Conservation (phyloP, 441 rosid species). For the Pelargonium citronellum region DNA sequence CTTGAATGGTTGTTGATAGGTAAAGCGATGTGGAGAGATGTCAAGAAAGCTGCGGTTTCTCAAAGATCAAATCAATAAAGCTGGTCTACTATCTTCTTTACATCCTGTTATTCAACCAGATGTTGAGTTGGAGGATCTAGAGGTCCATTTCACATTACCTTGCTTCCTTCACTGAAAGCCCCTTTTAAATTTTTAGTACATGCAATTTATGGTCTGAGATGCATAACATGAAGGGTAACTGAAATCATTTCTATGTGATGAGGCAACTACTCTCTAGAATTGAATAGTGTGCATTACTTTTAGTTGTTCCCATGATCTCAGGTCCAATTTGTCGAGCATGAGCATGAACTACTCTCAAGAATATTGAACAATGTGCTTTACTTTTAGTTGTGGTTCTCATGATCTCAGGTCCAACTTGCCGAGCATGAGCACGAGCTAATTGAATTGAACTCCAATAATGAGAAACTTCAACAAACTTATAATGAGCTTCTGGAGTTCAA, state of each 20-base stretch:
- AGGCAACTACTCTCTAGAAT: conserved; percentile 15
- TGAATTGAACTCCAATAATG: conserved; percentile 91
- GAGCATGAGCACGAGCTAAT: conserved; percentile 88
- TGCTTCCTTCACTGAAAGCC: no score
- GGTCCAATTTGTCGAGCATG: no score
- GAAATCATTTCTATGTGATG: no score
- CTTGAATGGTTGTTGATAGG: conserved; percentile 45
- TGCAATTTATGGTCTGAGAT: conserved; percentile 3
- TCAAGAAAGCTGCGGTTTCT: conserved; percentile 86
- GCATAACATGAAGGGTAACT: neutral
- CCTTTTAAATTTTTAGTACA: neutral
- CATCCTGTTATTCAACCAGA: conserved; percentile 64
- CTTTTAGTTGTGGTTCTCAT: conserved; percentile 19
- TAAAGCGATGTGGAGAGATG: conserved; percentile 97
- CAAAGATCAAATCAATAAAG: conserved; percentile 87
- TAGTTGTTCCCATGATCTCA: no score
- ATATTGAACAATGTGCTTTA: no score
- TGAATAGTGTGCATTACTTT: conserved; percentile 11
- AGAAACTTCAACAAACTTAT: conserved; percentile 78
- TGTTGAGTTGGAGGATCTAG: conserved; percentile 82
- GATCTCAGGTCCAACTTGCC: conserved; percentile 71
- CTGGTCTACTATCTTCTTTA: conserved; percentile 60
- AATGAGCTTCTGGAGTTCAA: conserved; percentile 96
- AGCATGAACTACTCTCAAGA: no score
- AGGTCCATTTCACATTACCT: conserved; percentile 41